Conservation (phyloP, 2,329 filamentous ascomycete species). For the Didymella exigua region DNA sequence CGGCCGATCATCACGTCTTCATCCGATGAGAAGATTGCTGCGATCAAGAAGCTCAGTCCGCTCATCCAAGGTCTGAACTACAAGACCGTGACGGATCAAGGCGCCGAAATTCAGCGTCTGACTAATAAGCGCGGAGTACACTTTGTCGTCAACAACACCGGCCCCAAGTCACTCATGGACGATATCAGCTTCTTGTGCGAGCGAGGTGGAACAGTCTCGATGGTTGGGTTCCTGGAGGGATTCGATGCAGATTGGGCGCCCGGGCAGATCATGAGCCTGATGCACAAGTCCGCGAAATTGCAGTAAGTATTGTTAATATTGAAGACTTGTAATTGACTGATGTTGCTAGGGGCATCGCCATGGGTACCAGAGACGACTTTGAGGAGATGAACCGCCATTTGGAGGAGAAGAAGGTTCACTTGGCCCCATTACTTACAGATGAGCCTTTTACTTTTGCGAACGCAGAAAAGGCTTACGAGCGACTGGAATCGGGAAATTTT, state of each 20-base stretch:
- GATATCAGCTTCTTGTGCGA: slow-evolving; percentile 24
- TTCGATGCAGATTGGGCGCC: slow-evolving; percentile 19
- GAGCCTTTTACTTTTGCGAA: slow-evolving; percentile 2
- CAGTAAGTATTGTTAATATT: slow-evolving; percentile 19
- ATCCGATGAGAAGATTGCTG: slow-evolving; percentile 57
- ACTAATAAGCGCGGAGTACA: slow-evolving; percentile 51
- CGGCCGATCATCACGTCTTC: slow-evolving; percentile 64
- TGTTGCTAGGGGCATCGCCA: not conserved
- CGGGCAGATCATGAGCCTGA: slow-evolving; percentile 20
- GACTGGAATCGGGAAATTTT: not conserved
- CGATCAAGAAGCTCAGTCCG: slow-evolving; percentile 50
- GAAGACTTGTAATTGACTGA: not conserved
- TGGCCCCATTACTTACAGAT: not conserved
- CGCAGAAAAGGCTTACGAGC: not conserved
- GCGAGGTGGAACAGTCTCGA: slow-evolving; percentile 25
- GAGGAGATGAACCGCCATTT: slow-evolving; percentile 6
- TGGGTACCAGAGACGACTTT: slow-evolving; percentile 5
- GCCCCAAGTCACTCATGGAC: slow-evolving; percentile 20
- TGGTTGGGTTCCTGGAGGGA: slow-evolving; percentile 34
- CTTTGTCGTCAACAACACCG: slow-evolving; percentile 53
- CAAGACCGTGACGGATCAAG: slow-evolving; percentile 60
- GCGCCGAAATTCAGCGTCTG: slow-evolving; percentile 57
- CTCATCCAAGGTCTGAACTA: slow-evolving; percentile 59
- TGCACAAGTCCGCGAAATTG: slow-evolving; percentile 29
- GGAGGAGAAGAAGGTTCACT: slow-evolving; percentile 4